These are phyloP conservation scores for Linum usitatissimum DNA, from an alignment of 345 rosid species.

Conservation along the genomic window DNA sequence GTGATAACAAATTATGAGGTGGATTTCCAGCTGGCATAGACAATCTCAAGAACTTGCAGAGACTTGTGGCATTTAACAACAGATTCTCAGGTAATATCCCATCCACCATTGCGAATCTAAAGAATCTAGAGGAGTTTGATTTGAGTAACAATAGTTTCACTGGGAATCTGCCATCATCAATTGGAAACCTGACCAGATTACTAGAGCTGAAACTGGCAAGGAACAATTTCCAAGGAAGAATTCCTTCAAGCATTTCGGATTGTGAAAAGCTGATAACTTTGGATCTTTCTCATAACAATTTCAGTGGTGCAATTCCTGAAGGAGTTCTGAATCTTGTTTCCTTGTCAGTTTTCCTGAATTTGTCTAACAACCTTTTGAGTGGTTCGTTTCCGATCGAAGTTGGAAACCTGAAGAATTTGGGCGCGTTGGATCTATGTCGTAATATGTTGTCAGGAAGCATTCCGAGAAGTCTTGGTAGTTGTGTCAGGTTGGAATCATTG, in stretches of 20 bases:
- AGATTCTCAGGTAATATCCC: slow-evolving; percentile 10
- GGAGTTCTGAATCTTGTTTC: slow-evolving; percentile 13
- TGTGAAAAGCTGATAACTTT: neutral
- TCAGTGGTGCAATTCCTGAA: slow-evolving; percentile 17
- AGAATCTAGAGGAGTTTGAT: neutral
- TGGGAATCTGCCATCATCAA: slow-evolving; percentile 9
- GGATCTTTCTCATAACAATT: slow-evolving; percentile 15
- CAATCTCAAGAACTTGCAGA: slow-evolving; percentile 12
- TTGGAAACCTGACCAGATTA: slow-evolving; percentile 14
- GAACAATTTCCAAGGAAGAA: slow-evolving; percentile 14
- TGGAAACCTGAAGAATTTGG: slow-evolving; percentile 10
- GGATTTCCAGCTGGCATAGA: slow-evolving; percentile 14
- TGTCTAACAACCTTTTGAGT: slow-evolving; percentile 15
- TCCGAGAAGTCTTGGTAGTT: slow-evolving; percentile 7
- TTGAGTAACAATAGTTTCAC: slow-evolving; percentile 5
- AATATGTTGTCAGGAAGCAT: slow-evolving; percentile 13
- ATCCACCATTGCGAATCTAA: neutral
- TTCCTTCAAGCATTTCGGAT: slow-evolving; percentile 19
- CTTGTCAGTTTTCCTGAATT: slow-evolving; percentile 6
- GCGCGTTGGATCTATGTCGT: slow-evolving; percentile 11
- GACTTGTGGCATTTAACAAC: rapidly evolving
- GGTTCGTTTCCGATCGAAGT: slow-evolving; percentile 11
- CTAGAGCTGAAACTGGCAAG: neutral
- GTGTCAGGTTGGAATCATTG: slow-evolving; percentile 5
- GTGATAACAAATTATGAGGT: neutral